These are phyloP conservation scores for Magnusiomyces suaveolens DNA, from an alignment of 1,139 yeast genomes.

Conservation along the genomic window DNA sequence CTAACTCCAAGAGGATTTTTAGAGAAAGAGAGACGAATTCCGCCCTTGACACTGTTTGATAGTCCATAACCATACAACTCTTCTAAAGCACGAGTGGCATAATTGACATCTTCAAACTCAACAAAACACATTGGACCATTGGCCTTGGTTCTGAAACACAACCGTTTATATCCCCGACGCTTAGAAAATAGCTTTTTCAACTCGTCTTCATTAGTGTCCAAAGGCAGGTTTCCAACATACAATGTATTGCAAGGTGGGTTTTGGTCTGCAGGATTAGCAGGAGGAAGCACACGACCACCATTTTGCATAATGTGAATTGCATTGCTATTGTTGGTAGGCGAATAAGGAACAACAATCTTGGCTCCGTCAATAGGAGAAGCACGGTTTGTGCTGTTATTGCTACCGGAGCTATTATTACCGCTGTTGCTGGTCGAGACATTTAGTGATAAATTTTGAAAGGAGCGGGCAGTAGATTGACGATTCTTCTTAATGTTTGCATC, in stretches of 20 bases:
- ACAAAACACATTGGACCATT: conserved; percentile 98
- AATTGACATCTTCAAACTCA: conserved; percentile 91
- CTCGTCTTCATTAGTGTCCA: conserved; percentile 93
- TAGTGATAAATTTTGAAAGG: conserved; percentile 7
- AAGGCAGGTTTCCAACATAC: conserved; percentile 93
- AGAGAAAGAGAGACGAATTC: conserved; percentile 84
- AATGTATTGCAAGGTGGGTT: conserved; percentile 97
- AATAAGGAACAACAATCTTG: conserved; percentile 26
- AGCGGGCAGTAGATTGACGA: conserved; percentile 12
- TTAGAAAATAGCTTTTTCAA: conserved; percentile 77
- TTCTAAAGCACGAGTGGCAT: conserved; percentile 87
- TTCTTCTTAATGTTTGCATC: background rate
- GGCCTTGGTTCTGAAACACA: conserved; percentile 63
- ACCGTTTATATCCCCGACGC: conserved; percentile 84
- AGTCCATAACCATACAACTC: conserved; percentile 82
- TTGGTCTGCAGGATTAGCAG: conserved; percentile 98
- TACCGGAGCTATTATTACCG: conserved; percentile 10
- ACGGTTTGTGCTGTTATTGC: conserved; percentile 3
- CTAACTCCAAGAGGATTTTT: conserved; percentile 96
- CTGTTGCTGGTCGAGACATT: conserved; percentile 10
- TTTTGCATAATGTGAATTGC: conserved; percentile 30
- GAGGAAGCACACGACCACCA: conserved; percentile 61
- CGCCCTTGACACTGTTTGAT: conserved; percentile 68
- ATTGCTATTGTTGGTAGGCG: conserved; percentile 27
- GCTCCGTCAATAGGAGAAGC: conserved; percentile 20